These are phyloP conservation scores for Gyromitra esculenta DNA, from an alignment of 2,329 filamentous ascomycete genomes.

Conservation along the genomic window DNA sequence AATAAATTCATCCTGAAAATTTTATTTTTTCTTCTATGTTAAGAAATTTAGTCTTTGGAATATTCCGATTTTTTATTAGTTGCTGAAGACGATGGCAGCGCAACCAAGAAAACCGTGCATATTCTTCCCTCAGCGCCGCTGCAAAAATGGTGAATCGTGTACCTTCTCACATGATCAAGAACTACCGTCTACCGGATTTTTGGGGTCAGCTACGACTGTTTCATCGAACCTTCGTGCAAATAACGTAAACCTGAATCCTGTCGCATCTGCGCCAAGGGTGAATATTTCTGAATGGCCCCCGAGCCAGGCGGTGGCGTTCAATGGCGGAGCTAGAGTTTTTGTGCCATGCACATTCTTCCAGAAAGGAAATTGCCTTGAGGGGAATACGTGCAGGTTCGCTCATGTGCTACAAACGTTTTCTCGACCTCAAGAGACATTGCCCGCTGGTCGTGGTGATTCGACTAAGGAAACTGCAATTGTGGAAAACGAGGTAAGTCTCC, in stretches of 20 bases:
- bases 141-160: slow-evolving; percentile 31
- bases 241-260: not conserved
- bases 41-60: not conserved
- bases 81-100: slow-evolving; percentile 13
- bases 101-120: slow-evolving; percentile 32
- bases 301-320: not conserved
- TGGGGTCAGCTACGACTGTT: not conserved
- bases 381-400: slow-evolving; percentile 38
- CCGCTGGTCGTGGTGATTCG: not conserved
- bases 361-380: slow-evolving; percentile 40
- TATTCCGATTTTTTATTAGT: not conserved
- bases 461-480: not conserved
- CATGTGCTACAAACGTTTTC: slow-evolving; percentile 30
- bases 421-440: not conserved
- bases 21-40: slow-evolving; percentile 1
- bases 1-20: not conserved
- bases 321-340: slow-evolving; percentile 1
- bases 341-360: slow-evolving; percentile 50
- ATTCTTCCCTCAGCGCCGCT: slow-evolving; percentile 42
- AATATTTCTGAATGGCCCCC: not conserved
- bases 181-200: not conserved
- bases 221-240: not conserved
- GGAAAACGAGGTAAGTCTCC: slow-evolving; percentile 8
- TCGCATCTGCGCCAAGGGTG: not conserved
- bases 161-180: slow-evolving; percentile 28